phyloP scores from a whole-genome alignment of 2,329 filamentous ascomycete species.

The Aplosporella prunicola region DNA sequence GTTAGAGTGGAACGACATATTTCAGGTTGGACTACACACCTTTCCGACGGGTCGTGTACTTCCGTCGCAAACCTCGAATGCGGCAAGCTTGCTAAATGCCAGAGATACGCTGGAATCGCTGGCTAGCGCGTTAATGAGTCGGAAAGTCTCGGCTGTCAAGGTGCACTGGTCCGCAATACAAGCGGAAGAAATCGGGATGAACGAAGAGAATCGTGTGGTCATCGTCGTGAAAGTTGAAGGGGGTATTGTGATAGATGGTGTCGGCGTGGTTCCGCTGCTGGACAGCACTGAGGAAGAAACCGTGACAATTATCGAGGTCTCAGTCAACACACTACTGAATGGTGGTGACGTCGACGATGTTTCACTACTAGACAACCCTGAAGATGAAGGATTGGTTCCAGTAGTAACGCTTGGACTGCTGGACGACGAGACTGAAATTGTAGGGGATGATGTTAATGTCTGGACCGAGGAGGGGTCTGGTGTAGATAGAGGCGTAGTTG shows the following conservation, averaged over 20 bases:
- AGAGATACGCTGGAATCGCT: not conserved
- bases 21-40: not conserved
- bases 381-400: too few relatives aligned
- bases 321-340: too few relatives aligned
- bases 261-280: too few relatives aligned
- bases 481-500: too few relatives aligned
- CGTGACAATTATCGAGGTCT: too few relatives aligned
- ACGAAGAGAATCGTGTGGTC: not conserved
- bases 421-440: too few relatives aligned
- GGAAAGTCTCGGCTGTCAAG: not conserved
- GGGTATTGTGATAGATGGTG: not conserved
- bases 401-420: too few relatives aligned
- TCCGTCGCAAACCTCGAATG: not conserved
- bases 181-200: not conserved
- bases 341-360: too few relatives aligned
- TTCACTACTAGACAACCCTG: too few relatives aligned
- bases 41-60: not conserved
- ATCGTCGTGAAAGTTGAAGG: not conserved
- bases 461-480: too few relatives aligned
- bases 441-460: too few relatives aligned
- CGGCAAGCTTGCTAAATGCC: not conserved
- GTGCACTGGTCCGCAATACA: not conserved
- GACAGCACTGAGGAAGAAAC: too few relatives aligned
- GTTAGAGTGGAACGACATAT: not conserved
- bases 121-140: not conserved